Percentiles rank a stretch among this genome's conserved stretches.
Evolutionary conservation across 1,284 basidiomycete genomes (phyloP).

Genomic region (Ustilago xerochloae): DNA sequence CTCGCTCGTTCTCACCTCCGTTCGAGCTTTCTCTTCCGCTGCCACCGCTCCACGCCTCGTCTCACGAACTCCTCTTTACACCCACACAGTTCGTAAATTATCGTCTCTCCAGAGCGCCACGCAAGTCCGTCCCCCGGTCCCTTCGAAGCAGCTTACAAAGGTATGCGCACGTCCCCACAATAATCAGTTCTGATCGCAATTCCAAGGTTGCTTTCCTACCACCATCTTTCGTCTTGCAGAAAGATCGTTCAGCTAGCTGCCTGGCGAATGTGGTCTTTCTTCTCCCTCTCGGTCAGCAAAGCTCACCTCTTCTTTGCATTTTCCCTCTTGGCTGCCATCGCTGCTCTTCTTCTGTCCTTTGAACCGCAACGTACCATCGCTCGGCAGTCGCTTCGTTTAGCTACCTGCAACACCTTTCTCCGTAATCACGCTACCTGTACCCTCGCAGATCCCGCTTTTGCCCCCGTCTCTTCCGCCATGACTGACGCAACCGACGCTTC

Average conservation of each 20-base stretch:
- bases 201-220: neutral
- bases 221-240: neutral
- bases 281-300: constrained; percentile 6
- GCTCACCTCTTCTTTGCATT: constrained; percentile 28
- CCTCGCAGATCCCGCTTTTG: constrained; percentile 35
- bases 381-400: constrained; percentile 33
- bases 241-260: neutral
- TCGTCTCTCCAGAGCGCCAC: constrained; percentile 11
- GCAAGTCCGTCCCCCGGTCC: constrained; percentile 4
- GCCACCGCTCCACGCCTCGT: neutral
- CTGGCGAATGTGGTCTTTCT: constrained; percentile 13
- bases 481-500: constrained; percentile 50
- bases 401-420: constrained; percentile 11
- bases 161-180: constrained; percentile 12
- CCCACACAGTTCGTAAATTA: no score
- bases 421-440: constrained; percentile 43
- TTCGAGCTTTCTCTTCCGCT: constrained; percentile 16
- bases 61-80: neutral
- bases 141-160: constrained; percentile 23
- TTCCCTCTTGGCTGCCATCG: constrained; percentile 25
- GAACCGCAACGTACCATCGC: neutral
- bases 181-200: neutral
- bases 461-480: constrained; percentile 46
- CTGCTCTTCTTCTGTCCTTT: constrained; percentile 9
- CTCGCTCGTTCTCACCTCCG: constrained; percentile 19